phyloP scores from a whole-genome alignment of 73 alveolate species.

The Symbiodinium pilosum region DNA sequence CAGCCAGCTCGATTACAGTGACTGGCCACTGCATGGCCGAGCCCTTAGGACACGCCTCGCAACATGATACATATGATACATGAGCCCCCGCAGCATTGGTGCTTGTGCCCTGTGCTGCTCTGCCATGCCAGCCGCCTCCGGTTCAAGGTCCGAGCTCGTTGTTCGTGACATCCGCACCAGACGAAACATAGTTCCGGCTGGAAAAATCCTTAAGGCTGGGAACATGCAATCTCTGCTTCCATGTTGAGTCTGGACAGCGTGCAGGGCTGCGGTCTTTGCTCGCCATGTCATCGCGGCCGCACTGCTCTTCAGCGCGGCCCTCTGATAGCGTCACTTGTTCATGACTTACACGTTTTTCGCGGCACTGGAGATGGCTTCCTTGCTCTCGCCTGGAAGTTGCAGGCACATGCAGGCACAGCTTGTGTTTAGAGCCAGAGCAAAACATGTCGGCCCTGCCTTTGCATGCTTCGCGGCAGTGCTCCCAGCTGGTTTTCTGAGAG shows the following conservation, averaged over 20 bases:
- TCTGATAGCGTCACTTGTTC: too few species aligned
- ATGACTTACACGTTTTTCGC: not conserved
- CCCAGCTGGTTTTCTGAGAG: not conserved
- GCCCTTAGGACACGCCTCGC: conserved; percentile 75
- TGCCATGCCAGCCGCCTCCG: conserved; percentile 3
- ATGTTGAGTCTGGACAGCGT: too few species aligned
- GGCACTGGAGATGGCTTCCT: conserved; percentile 16
- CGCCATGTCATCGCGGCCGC: too few species aligned
- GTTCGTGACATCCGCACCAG: conserved; percentile 69
- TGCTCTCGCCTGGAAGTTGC: not conserved
- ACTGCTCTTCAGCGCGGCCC: too few species aligned
- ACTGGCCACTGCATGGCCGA: conserved; percentile 91
- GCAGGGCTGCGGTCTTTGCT: too few species aligned
- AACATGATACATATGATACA: not conserved
- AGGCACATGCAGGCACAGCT: too few species aligned
- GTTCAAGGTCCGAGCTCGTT: conserved; percentile 83
- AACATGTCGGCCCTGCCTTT: not conserved
- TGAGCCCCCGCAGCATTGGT: too few species aligned
- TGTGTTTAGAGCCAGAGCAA: not conserved
- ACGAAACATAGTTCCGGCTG: conserved; percentile 67
- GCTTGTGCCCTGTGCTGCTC: not conserved
- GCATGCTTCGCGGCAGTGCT: not conserved
- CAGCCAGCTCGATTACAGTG: conserved; percentile 53
- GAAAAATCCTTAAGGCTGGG: conserved; percentile 56
- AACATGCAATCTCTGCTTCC: too few species aligned